A percentile compares a stretch with the other conserved stretches of the same genome.
These are phyloP conservation scores for Barnettozyma siamensis DNA, from an alignment of 805 yeast species.

Conservation along the genomic window DNA sequence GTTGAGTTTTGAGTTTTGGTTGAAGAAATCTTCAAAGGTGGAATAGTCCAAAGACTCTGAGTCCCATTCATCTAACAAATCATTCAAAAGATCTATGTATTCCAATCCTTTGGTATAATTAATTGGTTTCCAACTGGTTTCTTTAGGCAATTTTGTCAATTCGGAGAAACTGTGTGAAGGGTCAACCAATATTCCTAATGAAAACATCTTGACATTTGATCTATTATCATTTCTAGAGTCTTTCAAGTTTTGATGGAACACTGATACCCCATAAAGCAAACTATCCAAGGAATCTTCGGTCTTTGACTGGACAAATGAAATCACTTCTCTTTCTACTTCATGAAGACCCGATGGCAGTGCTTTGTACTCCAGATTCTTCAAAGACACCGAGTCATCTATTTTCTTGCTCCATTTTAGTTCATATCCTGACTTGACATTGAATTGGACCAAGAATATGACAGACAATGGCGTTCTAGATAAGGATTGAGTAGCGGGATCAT, in stretches of 20 bases:
- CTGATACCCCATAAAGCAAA: conserved; percentile 43
- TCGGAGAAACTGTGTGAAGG: conserved; percentile 24
- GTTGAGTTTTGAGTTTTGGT: conserved; percentile 12
- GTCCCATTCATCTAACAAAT: conserved; percentile 22
- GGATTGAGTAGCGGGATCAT: conserved; percentile 4
- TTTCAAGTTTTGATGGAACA: conserved; percentile 40
- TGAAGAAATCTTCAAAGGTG: conserved; percentile 23
- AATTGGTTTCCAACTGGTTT: conserved; percentile 35
- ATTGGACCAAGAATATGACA: conserved; percentile 44
- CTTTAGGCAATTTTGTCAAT: conserved; percentile 6
- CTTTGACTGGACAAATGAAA: conserved; percentile 42
- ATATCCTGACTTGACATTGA: conserved; percentile 48
- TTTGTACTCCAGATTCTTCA: conserved; percentile 51
- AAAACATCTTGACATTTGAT: conserved; percentile 49
- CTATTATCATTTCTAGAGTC: conserved; percentile 37
- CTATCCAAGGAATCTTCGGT: conserved; percentile 14
- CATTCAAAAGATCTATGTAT: conserved; percentile 31
- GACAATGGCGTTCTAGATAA: conserved; percentile 26
- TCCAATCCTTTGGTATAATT: conserved; percentile 40
- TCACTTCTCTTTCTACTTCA: conserved; percentile 42
- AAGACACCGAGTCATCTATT: conserved; percentile 22
- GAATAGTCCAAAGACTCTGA: conserved; percentile 15
- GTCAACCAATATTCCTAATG: conserved; percentile 56
- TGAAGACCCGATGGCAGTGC: conserved; percentile 70
- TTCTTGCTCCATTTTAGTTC: conserved; percentile 39